phyloP scores from a whole-genome alignment of 306 rosid genomes.

The Vigna nakashimae region DNA sequence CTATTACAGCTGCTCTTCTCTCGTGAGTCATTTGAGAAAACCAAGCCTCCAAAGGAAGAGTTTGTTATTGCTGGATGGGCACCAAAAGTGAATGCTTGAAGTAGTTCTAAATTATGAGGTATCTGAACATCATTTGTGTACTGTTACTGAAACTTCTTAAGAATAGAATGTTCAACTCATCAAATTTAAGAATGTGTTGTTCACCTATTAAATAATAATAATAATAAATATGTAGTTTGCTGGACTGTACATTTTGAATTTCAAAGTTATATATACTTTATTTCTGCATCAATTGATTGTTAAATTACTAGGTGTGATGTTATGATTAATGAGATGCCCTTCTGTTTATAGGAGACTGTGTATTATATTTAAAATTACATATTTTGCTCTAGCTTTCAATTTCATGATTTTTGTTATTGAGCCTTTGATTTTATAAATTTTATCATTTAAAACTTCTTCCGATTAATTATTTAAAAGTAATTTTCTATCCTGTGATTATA shows the following conservation, averaged over 20 bases:
- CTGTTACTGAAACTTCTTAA: conserved; percentile 25
- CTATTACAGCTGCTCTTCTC: conserved; percentile 69
- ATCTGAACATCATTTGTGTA: conserved; percentile 32
- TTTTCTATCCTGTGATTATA: too few species aligned
- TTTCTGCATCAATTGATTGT: too few species aligned
- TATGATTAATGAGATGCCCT: too few species aligned
- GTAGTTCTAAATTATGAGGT: conserved; percentile 41
- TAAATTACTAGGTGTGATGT: too few species aligned
- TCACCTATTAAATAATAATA: neutral
- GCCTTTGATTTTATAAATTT: too few species aligned
- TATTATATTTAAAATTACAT: too few species aligned
- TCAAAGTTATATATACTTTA: too few species aligned
- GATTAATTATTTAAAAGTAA: too few species aligned
- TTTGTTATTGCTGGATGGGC: conserved; percentile 88
- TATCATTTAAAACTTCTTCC: too few species aligned
- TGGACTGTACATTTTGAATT: neutral
- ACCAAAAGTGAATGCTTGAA: conserved; percentile 86
- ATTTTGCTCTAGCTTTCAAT: too few species aligned
- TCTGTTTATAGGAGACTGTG: too few species aligned
- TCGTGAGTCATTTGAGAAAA: conserved; percentile 74
- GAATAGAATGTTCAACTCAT: conserved; percentile 32
- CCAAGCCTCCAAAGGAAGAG: conserved; percentile 57
- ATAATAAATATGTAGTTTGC: conserved; percentile 7
- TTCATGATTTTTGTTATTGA: too few species aligned
- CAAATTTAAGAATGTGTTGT: conserved; percentile 16